Conservation (phyloP, 106 monocot genomes). For the Narthecium ossifragum region DNA sequence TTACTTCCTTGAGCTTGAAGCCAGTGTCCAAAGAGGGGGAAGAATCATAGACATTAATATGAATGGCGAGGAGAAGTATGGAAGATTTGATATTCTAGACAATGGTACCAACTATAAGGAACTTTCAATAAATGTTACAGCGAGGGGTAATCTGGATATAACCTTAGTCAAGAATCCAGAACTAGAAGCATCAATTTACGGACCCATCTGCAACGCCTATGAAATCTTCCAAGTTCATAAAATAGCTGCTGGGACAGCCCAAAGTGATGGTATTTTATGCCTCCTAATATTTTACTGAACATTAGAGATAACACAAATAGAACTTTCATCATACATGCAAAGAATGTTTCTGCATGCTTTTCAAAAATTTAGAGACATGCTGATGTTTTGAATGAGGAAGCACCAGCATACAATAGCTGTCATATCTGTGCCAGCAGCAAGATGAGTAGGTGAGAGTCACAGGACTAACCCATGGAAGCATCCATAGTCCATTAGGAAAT, state of each 20-base stretch:
- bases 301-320: too few relatives aligned
- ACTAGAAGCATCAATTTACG: conserved; percentile 10
- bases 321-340: too few relatives aligned
- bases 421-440: background rate
- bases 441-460: background rate
- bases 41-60: conserved; percentile 28
- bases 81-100: conserved; percentile 26
- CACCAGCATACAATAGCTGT: background rate
- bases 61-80: conserved; percentile 21
- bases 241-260: conserved; percentile 21
- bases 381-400: background rate
- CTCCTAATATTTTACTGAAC: too few relatives aligned
- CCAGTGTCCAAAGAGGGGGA: conserved; percentile 15
- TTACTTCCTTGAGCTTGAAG: conserved; percentile 24
- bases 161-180: conserved; percentile 17
- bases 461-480: too few relatives aligned
- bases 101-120: conserved; percentile 15
- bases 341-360: background rate
- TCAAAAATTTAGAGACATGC: background rate
- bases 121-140: conserved; percentile 7
- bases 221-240: conserved; percentile 30
- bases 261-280: conserved; percentile 21
- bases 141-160: conserved; percentile 27
- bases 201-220: conserved; percentile 38
- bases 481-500: too few relatives aligned